A percentile compares a stretch with the other conserved stretches of the same genome.
Evolutionary conservation across 1,284 basidiomycete species (phyloP).

Genomic region (Papiliotrema flavescens): DNA sequence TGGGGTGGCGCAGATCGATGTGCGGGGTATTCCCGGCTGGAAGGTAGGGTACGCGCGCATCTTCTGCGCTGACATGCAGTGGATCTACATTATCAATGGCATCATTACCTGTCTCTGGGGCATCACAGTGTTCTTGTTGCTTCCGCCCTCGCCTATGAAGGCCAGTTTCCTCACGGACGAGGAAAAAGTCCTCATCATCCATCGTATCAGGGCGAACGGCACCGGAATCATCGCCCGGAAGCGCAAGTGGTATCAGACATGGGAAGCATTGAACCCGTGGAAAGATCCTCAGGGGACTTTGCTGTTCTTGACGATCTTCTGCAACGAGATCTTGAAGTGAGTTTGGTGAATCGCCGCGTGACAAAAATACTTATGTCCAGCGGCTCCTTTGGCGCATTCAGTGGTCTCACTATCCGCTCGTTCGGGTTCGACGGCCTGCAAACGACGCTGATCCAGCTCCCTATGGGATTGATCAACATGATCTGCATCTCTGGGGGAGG

Average conservation of each 20-base stretch:
- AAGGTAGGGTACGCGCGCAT: background rate
- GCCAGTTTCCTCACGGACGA: background rate
- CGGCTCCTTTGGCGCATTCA: background rate
- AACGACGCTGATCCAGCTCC: slow-evolving; percentile 21
- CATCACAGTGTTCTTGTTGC: slow-evolving; percentile 24
- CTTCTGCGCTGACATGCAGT: background rate
- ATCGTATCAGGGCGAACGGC: slow-evolving; percentile 11
- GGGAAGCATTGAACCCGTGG: slow-evolving; percentile 17
- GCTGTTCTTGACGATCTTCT: slow-evolving; percentile 28
- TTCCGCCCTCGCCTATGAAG: background rate
- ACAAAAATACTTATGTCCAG: background rate
- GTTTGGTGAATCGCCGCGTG: slow-evolving; percentile 10
- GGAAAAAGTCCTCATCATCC: background rate
- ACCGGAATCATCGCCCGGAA: background rate
- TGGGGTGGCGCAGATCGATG: slow-evolving; percentile 34
- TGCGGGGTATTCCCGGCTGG: slow-evolving; percentile 20
- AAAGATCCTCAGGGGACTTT: slow-evolving; percentile 30
- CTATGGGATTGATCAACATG: slow-evolving; percentile 45
- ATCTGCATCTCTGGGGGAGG: slow-evolving; percentile 44
- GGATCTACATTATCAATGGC: slow-evolving; percentile 40
- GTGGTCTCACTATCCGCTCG: slow-evolving; percentile 1
- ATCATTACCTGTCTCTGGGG: slow-evolving; percentile 27
- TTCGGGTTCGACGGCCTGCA: slow-evolving; percentile 26
- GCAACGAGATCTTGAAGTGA: slow-evolving; percentile 16
- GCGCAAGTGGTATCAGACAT: slow-evolving; percentile 13